Evolutionary conservation across 2,329 filamentous ascomycete species (phyloP).

Genomic region (Lasiodiplodia hormozganensis): DNA sequence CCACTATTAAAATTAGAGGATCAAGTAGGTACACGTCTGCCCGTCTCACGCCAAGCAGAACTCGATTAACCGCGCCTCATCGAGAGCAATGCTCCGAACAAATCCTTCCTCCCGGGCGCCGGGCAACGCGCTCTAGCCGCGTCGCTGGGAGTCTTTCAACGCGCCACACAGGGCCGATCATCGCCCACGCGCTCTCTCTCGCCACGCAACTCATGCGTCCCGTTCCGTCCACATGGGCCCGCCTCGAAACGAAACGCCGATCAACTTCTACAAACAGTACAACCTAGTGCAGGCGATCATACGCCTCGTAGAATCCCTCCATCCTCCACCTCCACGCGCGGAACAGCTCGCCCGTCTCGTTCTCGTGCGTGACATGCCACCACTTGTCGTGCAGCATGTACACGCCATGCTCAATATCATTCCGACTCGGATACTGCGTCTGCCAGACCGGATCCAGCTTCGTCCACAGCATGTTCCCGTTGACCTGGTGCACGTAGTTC

Average conservation of each 20-base stretch:
- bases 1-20: not conserved
- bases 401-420: slow-evolving; percentile 46
- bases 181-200: not conserved
- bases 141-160: not conserved
- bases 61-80: not conserved
- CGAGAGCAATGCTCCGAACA: not conserved
- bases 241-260: not conserved
- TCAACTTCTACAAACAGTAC: not conserved
- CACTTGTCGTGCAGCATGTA: slow-evolving; percentile 50
- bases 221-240: no score
- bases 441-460: slow-evolving; percentile 48
- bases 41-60: not conserved
- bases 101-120: not conserved
- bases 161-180: not conserved
- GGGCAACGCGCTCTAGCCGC: not conserved
- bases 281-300: slow-evolving; percentile 32
- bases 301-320: slow-evolving; percentile 47
- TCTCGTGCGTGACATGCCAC: slow-evolving; percentile 41
- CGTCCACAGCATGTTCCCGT: slow-evolving; percentile 51
- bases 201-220: not conserved
- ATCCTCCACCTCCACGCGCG: slow-evolving; percentile 43
- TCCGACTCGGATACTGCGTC: slow-evolving; percentile 43
- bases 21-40: no score
- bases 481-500: slow-evolving; percentile 44
- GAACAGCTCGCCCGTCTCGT: slow-evolving; percentile 43